phyloP scores from a whole-genome alignment of 257 asterid species.

The Solanum peruvianum region DNA sequence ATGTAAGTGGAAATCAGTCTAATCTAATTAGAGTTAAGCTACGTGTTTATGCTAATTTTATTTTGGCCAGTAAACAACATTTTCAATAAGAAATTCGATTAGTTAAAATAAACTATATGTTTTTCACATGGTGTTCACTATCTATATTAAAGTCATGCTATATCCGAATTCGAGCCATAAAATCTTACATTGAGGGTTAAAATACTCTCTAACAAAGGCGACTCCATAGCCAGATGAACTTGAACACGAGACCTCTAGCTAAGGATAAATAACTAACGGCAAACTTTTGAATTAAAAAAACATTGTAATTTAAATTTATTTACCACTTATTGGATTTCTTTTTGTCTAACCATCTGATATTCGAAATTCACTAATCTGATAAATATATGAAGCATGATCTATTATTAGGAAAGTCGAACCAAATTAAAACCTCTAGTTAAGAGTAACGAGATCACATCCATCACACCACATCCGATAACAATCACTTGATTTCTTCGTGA shows the following conservation, averaged over 20 bases:
- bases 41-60: conserved; percentile 23
- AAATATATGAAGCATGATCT: not conserved
- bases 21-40: conserved; percentile 33
- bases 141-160: too few species aligned
- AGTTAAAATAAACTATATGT: not conserved
- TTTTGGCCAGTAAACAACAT: conserved; percentile 24
- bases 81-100: not conserved
- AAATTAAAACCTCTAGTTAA: too few species aligned
- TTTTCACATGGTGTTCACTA: not conserved
- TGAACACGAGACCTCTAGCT: not conserved
- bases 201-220: too few species aligned
- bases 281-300: not conserved
- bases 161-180: fast-evolving
- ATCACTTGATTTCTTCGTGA: not conserved
- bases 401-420: not conserved
- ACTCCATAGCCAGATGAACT: not conserved
- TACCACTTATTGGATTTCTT: not conserved
- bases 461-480: conserved; percentile 1
- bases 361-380: not conserved
- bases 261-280: not conserved
- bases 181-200: too few species aligned
- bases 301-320: not conserved
- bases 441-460: not conserved
- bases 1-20: conserved; percentile 40
- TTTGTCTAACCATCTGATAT: not conserved